Percentiles rank a stretch among this genome's conserved stretches.
Evolutionary conservation across 495 filamentous ascomycete genomes (phyloP).

Genomic region (Podospora bellae-mahoneyi): DNA sequence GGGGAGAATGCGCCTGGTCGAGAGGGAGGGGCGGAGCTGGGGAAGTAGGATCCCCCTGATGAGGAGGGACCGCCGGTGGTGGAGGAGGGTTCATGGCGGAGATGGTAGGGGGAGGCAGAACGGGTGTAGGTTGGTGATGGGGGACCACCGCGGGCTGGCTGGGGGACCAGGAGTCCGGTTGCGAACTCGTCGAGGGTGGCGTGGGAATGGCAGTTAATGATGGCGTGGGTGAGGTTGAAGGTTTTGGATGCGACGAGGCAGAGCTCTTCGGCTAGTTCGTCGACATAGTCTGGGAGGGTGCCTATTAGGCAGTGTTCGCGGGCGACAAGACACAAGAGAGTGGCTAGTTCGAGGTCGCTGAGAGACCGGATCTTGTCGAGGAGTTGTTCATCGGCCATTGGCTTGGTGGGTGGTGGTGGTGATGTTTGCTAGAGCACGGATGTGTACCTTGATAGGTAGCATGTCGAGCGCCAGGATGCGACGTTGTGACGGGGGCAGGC

Average conservation of each 20-base stretch:
- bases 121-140: slow-evolving; percentile 28
- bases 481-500: slow-evolving; percentile 5
- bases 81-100: slow-evolving; percentile 26
- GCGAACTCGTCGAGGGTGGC: slow-evolving; percentile 80
- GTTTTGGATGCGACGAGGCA: slow-evolving; percentile 63
- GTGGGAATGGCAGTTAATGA: slow-evolving; percentile 66
- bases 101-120: slow-evolving; percentile 35
- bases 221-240: slow-evolving; percentile 64
- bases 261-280: slow-evolving; percentile 68
- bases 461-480: slow-evolving; percentile 9
- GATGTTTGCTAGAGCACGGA: background rate
- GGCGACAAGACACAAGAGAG: slow-evolving; percentile 72
- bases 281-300: slow-evolving; percentile 57
- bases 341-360: slow-evolving; percentile 84
- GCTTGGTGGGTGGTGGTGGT: slow-evolving; percentile 3
- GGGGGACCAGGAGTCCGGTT: slow-evolving; percentile 57
- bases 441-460: background rate
- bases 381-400: slow-evolving; percentile 61
- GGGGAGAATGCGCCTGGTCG: slow-evolving; percentile 7
- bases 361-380: slow-evolving; percentile 65
- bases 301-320: slow-evolving; percentile 86
- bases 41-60: slow-evolving; percentile 26
- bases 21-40: slow-evolving; percentile 6
- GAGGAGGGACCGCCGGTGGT: slow-evolving; percentile 12
- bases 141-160: slow-evolving; percentile 8